Conservation (phyloP, 2,329 filamentous ascomycete genomes). For the Neodidymelliopsis sp. region DNA sequence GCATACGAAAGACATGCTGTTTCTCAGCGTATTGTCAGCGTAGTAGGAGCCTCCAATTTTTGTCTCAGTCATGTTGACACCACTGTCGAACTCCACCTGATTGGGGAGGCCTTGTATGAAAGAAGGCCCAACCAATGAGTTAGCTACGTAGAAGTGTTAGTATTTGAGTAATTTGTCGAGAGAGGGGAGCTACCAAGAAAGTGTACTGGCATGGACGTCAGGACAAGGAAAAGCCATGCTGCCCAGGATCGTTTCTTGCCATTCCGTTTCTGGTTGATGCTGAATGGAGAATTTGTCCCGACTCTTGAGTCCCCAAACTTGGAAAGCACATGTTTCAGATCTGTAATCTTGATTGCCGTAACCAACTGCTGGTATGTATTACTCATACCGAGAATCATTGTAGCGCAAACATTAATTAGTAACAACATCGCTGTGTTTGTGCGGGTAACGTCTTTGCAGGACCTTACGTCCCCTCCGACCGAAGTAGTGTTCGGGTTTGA, state of each 20-base stretch:
- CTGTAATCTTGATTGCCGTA: constrained; percentile 34
- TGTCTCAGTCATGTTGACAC: neutral
- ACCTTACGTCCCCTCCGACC: constrained; percentile 25
- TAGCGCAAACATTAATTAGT: constrained; percentile 40
- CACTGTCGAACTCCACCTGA: constrained; percentile 21
- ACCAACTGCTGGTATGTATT: constrained; percentile 46
- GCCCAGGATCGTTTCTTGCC: constrained; percentile 34
- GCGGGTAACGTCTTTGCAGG: constrained; percentile 28
- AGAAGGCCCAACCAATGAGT: constrained; percentile 39
- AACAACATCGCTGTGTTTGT: constrained; percentile 35
- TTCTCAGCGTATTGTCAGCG: neutral
- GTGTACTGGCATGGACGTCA: constrained; percentile 35
- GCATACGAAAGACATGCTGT: constrained; percentile 15
- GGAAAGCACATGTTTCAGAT: constrained; percentile 34
- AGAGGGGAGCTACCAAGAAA: constrained; percentile 26
- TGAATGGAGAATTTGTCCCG: constrained; percentile 44
- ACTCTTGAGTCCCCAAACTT: constrained; percentile 42
- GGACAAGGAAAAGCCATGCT: constrained; percentile 38
- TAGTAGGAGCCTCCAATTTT: too few species aligned
- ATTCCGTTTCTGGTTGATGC: constrained; percentile 37
- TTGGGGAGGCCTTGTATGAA: constrained; percentile 24
- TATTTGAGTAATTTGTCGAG: neutral
- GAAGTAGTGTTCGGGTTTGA: constrained; percentile 33
- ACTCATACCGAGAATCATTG: constrained; percentile 43
- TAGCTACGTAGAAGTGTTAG: constrained; percentile 17